Evolutionary conservation across 2,329 filamentous ascomycete species (phyloP).

Genomic region (Xylariaceae sp.): DNA sequence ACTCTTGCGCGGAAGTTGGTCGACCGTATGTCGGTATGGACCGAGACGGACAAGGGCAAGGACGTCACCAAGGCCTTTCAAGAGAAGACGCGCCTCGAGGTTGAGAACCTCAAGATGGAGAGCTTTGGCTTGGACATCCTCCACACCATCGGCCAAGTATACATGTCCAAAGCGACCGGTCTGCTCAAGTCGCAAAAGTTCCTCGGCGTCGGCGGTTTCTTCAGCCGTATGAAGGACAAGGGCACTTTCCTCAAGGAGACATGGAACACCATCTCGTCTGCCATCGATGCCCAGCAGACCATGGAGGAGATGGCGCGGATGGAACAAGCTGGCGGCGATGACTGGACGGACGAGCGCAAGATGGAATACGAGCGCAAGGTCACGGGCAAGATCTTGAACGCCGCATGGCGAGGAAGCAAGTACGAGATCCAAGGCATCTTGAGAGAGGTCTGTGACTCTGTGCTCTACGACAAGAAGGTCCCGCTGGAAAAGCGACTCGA

Average conservation of each 20-base stretch:
- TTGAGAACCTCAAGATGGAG: conserved; percentile 99
- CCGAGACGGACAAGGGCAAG: conserved; percentile 84
- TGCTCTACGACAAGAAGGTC: conserved; percentile 76
- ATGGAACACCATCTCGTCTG: conserved; percentile 94
- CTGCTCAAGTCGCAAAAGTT: conserved; percentile 96
- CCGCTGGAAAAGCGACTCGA: conserved; percentile 81
- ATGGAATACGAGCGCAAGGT: conserved; percentile 92
- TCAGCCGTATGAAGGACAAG: conserved; percentile 91
- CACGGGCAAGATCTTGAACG: conserved; percentile 95
- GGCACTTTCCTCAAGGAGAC: conserved; percentile 96
- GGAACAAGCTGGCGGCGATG: conserved; percentile 90
- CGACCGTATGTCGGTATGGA: conserved; percentile 90
- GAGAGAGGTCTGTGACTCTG: conserved; percentile 86
- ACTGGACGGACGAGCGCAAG: conserved; percentile 98
- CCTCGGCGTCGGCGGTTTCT: conserved; percentile 92
- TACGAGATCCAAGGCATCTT: conserved; percentile 97
- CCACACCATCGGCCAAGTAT: conserved; percentile 89
- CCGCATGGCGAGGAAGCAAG: conserved; percentile 92
- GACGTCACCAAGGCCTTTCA: conserved; percentile 88
- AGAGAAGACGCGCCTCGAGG: conserved; percentile 89
- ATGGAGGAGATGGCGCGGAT: conserved; percentile 99
- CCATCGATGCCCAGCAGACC: conserved; percentile 94
- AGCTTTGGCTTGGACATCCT: conserved; percentile 95
- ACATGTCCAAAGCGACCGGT: conserved; percentile 79
- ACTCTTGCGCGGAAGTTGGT: conserved; percentile 80